A percentile compares a stretch with the other conserved stretches of the same genome.
Conservation (phyloP, 768 basidiomycete genomes). For the Roridomyces roridus region DNA sequence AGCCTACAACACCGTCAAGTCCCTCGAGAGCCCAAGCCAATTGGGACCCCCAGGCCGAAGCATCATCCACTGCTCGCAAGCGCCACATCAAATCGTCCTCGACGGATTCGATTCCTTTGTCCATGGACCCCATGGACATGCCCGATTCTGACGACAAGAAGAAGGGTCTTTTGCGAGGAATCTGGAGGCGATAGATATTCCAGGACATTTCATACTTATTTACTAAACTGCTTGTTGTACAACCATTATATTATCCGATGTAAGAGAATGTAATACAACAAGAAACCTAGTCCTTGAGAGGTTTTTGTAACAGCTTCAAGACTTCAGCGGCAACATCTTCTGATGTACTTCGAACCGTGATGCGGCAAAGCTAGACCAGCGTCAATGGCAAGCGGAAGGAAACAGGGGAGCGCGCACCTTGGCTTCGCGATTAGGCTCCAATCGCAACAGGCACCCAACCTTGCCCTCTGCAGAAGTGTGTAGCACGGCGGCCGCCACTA, state of each 20-base stretch:
- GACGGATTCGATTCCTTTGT: slow-evolving; percentile 56
- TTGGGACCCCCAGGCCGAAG: slow-evolving; percentile 26
- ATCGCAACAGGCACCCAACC: slow-evolving; percentile 90
- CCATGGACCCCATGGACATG: slow-evolving; percentile 32
- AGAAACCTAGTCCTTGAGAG: slow-evolving; percentile 40
- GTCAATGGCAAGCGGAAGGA: not conserved
- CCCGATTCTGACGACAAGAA: slow-evolving; percentile 47
- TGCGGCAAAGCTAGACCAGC: slow-evolving; percentile 74
- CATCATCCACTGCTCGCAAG: slow-evolving; percentile 26
- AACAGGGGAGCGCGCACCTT: slow-evolving; percentile 62
- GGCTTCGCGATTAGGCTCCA: slow-evolving; percentile 96
- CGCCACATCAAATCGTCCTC: slow-evolving; percentile 60
- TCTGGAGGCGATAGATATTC: slow-evolving; percentile 44
- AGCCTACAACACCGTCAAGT: slow-evolving; percentile 25
- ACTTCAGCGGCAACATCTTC: slow-evolving; percentile 84
- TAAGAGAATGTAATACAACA: slow-evolving; percentile 27
- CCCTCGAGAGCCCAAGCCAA: slow-evolving; percentile 29
- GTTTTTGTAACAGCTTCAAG: slow-evolving; percentile 58
- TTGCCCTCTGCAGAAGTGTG: slow-evolving; percentile 93
- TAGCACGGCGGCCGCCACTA: slow-evolving; percentile 95
- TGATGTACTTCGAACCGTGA: slow-evolving; percentile 95
- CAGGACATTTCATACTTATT: slow-evolving; percentile 17
- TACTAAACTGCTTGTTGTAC: slow-evolving; percentile 19
- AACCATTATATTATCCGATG: slow-evolving; percentile 23
- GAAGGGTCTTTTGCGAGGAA: slow-evolving; percentile 48